phyloP scores from a whole-genome alignment of 441 rosid genomes.

The Gossypium davidsonii region DNA sequence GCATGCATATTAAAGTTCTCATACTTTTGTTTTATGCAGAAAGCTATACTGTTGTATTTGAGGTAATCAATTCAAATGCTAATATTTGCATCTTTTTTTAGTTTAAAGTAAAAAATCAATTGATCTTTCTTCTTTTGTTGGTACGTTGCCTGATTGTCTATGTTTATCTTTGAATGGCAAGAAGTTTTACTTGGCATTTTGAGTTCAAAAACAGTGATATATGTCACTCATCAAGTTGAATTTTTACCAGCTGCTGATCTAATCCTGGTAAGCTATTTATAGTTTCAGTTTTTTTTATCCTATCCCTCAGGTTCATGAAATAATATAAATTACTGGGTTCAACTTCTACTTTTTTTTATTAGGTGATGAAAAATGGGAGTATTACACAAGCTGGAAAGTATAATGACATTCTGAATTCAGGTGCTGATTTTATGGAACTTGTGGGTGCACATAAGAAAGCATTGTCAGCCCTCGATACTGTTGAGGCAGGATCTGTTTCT shows the following conservation, averaged over 20 bases:
- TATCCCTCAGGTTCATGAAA: background rate
- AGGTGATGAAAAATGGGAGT: slow-evolving; percentile 66
- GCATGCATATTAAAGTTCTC: background rate
- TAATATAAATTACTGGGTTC: background rate
- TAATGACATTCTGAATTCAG: slow-evolving; percentile 40
- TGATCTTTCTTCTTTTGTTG: background rate
- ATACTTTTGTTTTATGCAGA: background rate
- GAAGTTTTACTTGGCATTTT: slow-evolving; percentile 31
- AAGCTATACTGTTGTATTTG: background rate
- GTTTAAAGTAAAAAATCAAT: background rate
- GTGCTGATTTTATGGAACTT: slow-evolving; percentile 56
- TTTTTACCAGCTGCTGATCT: slow-evolving; percentile 46
- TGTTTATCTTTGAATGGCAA: slow-evolving; percentile 18
- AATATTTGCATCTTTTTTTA: background rate
- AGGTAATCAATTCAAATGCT: background rate
- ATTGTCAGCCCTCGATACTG: slow-evolving; percentile 44
- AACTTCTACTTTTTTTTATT: slow-evolving; percentile 3
- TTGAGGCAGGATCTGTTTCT: slow-evolving; percentile 27
- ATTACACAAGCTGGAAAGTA: slow-evolving; percentile 60
- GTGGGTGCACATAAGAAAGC: slow-evolving; percentile 64
- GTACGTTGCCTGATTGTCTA: background rate
- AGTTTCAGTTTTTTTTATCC: background rate
- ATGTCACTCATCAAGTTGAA: slow-evolving; percentile 51
- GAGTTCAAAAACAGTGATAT: slow-evolving; percentile 32
- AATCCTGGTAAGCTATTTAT: slow-evolving; percentile 26